Evolutionary conservation across 805 yeast genomes (phyloP).

Genomic region (Myxozyma nipponensis): DNA sequence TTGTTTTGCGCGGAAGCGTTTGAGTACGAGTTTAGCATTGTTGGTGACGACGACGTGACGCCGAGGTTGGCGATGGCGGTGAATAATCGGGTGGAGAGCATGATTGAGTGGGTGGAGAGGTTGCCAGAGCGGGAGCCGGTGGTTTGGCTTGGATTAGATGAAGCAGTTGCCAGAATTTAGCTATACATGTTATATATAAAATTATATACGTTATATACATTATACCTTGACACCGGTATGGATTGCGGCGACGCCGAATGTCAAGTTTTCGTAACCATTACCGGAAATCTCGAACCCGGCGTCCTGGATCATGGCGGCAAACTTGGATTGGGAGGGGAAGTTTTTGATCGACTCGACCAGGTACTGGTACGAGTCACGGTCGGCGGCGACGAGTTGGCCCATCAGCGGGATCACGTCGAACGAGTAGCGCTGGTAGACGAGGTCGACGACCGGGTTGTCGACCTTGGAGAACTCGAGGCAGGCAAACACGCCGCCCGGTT

Average conservation of each 20-base stretch:
- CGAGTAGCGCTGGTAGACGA: constrained; percentile 81
- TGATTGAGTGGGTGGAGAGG: constrained; percentile 47
- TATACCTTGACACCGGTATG: constrained; percentile 79
- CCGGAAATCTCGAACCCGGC: constrained; percentile 94
- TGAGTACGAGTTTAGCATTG: constrained; percentile 36
- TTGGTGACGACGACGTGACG: constrained; percentile 34
- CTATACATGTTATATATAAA: neutral
- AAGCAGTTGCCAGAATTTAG: constrained; percentile 40
- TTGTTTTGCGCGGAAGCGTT: constrained; percentile 34
- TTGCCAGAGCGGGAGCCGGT: constrained; percentile 55
- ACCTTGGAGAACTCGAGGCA: constrained; percentile 94
- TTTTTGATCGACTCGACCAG: constrained; percentile 88
- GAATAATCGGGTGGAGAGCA: constrained; percentile 38
- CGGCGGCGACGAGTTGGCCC: constrained; percentile 95
- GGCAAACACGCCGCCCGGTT: constrained; percentile 97
- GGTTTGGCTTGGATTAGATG: constrained; percentile 51
- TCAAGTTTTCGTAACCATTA: constrained; percentile 86
- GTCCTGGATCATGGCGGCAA: constrained; percentile 84
- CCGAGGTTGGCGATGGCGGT: constrained; percentile 47
- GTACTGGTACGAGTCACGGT: constrained; percentile 93
- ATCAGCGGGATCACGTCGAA: constrained; percentile 82
- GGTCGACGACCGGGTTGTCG: constrained; percentile 62
- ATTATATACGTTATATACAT: neutral
- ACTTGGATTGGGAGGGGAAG: constrained; percentile 89
- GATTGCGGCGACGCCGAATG: constrained; percentile 93